These are phyloP conservation scores for Teratosphaeriaceae sp. DNA, from an alignment of 2,329 filamentous ascomycete species.

Conservation along the genomic window DNA sequence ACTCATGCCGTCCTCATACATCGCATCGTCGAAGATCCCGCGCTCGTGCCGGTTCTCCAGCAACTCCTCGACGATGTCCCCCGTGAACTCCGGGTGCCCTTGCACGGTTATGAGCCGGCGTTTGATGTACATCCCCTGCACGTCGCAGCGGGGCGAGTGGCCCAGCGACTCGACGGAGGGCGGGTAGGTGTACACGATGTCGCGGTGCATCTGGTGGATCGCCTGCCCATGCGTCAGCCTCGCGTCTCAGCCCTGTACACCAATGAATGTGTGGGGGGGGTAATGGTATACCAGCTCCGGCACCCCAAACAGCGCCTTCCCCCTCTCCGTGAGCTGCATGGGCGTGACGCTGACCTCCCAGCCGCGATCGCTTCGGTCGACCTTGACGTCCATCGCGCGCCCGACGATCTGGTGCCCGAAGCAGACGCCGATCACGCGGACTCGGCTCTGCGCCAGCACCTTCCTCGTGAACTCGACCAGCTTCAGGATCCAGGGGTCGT, in stretches of 20 bases:
- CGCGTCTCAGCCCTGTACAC: too few species aligned
- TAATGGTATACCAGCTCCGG: slow-evolving; percentile 58
- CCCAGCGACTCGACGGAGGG: slow-evolving; percentile 56
- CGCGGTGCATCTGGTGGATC: slow-evolving; percentile 82
- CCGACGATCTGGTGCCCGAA: slow-evolving; percentile 85
- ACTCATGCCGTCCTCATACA: slow-evolving; percentile 61
- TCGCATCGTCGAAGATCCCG: slow-evolving; percentile 63
- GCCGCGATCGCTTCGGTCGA: slow-evolving; percentile 59
- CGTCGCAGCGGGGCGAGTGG: slow-evolving; percentile 57
- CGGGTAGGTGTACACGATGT: slow-evolving; percentile 63
- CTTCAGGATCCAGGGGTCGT: slow-evolving; percentile 67
- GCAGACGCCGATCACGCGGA: slow-evolving; percentile 73
- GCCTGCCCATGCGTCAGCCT: too few species aligned
- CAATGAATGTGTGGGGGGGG: too few species aligned
- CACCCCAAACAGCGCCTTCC: slow-evolving; percentile 63
- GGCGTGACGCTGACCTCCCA: slow-evolving; percentile 78
- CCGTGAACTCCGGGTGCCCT: slow-evolving; percentile 78
- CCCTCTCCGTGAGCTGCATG: slow-evolving; percentile 60
- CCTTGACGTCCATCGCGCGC: slow-evolving; percentile 61
- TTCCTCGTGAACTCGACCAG: slow-evolving; percentile 62
- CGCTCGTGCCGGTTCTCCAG: slow-evolving; percentile 56
- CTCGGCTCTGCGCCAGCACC: slow-evolving; percentile 53
- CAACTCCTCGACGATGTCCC: slow-evolving; percentile 63
- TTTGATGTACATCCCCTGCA: slow-evolving; percentile 73
- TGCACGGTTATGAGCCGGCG: slow-evolving; percentile 67